Conservation (phyloP, 2,329 filamentous ascomycete genomes). For the Kalaharituber pfeilii region DNA sequence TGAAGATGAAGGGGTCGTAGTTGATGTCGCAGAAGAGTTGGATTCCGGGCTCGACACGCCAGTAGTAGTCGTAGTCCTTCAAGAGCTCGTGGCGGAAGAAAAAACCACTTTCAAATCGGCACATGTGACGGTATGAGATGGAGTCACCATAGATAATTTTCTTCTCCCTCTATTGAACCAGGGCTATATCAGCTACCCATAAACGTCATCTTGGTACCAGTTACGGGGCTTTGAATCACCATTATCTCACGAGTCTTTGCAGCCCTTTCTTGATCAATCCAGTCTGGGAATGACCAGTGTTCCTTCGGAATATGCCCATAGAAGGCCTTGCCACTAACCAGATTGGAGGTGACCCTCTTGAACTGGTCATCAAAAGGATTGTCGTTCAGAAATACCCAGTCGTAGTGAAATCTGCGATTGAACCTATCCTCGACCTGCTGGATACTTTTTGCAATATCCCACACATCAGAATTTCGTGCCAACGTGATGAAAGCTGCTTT, state of each 20-base stretch:
- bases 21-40: conserved; percentile 91
- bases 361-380: conserved; percentile 83
- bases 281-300: conserved; percentile 93
- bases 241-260: conserved; percentile 84
- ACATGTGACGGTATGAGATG: conserved; percentile 97
- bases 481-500: conserved; percentile 97
- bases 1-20: conserved; percentile 91
- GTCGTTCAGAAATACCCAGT: conserved; percentile 98
- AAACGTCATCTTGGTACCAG: neutral
- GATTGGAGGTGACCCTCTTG: conserved; percentile 72
- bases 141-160: conserved; percentile 99
- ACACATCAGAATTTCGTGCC: conserved; percentile 80
- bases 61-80: conserved; percentile 97
- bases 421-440: conserved; percentile 95
- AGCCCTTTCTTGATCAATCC: conserved; percentile 90
- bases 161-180: conserved; percentile 34
- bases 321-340: conserved; percentile 82
- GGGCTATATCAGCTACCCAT: neutral
- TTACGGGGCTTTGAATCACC: conserved; percentile 31
- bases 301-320: conserved; percentile 80
- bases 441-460: conserved; percentile 93
- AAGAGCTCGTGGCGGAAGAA: conserved; percentile 93
- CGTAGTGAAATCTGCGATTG: conserved; percentile 91
- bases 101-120: conserved; percentile 95
- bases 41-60: conserved; percentile 94